Conservation (phyloP, 306 rosid genomes). For the Biancaea sappan region DNA sequence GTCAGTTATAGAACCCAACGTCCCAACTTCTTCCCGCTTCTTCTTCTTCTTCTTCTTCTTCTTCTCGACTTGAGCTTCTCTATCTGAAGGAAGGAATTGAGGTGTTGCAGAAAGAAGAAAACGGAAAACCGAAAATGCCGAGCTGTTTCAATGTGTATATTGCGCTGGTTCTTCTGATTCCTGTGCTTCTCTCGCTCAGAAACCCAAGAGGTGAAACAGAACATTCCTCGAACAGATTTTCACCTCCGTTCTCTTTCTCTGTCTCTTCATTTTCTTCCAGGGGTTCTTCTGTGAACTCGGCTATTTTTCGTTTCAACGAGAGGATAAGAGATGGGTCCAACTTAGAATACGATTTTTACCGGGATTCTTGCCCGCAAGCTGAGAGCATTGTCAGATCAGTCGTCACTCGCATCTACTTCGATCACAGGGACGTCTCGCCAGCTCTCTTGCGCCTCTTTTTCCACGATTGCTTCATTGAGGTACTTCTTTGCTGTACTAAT, state of each 20-base stretch:
- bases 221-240: neutral
- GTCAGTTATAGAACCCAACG: conserved; percentile 24
- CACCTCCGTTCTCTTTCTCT: neutral
- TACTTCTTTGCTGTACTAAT: neutral
- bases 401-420: conserved; percentile 53
- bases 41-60: neutral
- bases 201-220: conserved; percentile 43
- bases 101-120: neutral
- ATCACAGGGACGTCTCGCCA: conserved; percentile 52
- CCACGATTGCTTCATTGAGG: conserved; percentile 90
- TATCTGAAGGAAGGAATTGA: conserved; percentile 2
- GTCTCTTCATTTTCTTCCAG: conserved; percentile 18
- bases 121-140: conserved; percentile 31
- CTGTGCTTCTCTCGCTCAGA: conserved; percentile 49
- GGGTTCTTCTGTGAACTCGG: conserved; percentile 3
- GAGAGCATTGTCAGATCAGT: conserved; percentile 54
- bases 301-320: conserved; percentile 26
- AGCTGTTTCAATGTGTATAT: conserved; percentile 42
- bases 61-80: neutral
- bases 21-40: conserved; percentile 30
- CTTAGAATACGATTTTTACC: conserved; percentile 64
- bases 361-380: conserved; percentile 64
- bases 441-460: conserved; percentile 85
- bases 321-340: conserved; percentile 33
- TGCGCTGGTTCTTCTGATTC: conserved; percentile 31